Conservation (phyloP, 768 basidiomycete genomes). For the Thelephora aurantiotincta region DNA sequence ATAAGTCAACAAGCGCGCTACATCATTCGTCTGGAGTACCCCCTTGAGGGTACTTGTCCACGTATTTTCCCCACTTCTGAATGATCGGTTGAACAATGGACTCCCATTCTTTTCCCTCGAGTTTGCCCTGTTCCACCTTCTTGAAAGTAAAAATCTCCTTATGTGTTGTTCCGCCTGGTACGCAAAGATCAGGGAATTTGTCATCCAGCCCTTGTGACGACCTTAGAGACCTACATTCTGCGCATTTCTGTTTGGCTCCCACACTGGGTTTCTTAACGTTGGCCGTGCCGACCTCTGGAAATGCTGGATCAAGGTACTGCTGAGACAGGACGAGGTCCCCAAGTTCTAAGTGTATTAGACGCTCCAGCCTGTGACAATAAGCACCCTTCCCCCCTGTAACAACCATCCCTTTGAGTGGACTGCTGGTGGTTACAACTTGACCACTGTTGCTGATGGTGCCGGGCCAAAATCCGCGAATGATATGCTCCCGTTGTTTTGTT, state of each 20-base stretch:
- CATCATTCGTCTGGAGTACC: slow-evolving; percentile 2
- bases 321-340: slow-evolving; percentile 46
- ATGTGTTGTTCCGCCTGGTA: slow-evolving; percentile 43
- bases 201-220: no score
- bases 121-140: slow-evolving; percentile 34
- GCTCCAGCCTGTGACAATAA: slow-evolving; percentile 63
- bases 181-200: slow-evolving; percentile 13
- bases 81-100: slow-evolving; percentile 60
- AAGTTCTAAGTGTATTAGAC: slow-evolving; percentile 71
- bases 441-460: slow-evolving; percentile 25
- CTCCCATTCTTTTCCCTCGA: slow-evolving; percentile 63
- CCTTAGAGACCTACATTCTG: slow-evolving; percentile 25
- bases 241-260: slow-evolving; percentile 18
- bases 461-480: slow-evolving; percentile 66
- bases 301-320: slow-evolving; percentile 45
- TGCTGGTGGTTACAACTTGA: slow-evolving; percentile 14
- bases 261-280: slow-evolving; percentile 6
- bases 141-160: slow-evolving; percentile 71
- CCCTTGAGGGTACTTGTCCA: slow-evolving; percentile 18
- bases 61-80: slow-evolving; percentile 63
- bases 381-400: slow-evolving; percentile 45
- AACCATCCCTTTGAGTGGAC: slow-evolving; percentile 53
- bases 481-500: slow-evolving; percentile 44
- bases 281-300: slow-evolving; percentile 17
- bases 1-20: not conserved